These are phyloP conservation scores for Pythium dissimile DNA, from an alignment of 352 stramenopile genomes.

Conservation along the genomic window DNA sequence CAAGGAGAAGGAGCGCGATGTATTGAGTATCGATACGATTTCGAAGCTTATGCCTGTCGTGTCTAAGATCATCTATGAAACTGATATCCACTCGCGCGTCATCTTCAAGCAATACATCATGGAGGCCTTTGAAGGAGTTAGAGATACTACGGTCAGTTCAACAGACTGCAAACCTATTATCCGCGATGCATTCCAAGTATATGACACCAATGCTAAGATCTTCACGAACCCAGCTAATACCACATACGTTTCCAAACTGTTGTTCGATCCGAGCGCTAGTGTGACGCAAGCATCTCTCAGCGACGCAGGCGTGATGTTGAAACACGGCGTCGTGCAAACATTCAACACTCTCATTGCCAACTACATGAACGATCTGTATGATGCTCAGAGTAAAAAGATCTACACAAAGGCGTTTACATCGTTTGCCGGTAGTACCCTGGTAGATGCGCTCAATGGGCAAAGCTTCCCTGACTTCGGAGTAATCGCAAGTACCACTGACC, in stretches of 20 bases:
- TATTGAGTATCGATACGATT: not conserved
- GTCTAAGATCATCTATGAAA: not conserved
- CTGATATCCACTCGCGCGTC: no score
- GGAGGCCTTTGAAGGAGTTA: no score
- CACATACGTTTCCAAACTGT: not conserved
- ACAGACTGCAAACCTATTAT: not conserved
- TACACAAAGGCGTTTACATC: not conserved
- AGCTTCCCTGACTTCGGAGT: not conserved
- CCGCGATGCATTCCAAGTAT: not conserved
- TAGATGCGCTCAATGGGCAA: not conserved
- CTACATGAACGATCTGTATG: not conserved
- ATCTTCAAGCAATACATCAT: not conserved
- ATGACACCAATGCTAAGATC: not conserved
- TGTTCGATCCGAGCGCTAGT: not conserved
- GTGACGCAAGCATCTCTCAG: no score
- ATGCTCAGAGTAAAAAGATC: not conserved
- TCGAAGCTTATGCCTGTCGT: not conserved
- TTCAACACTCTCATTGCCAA: not conserved
- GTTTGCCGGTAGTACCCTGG: not conserved
- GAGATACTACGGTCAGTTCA: not conserved
- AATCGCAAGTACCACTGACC: no score
- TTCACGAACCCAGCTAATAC: not conserved
- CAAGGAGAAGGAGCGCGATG: not conserved
- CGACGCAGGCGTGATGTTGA: no score
- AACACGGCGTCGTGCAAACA: not conserved